phyloP scores from a whole-genome alignment of 805 yeast genomes.

The Ogataea naganishii region DNA sequence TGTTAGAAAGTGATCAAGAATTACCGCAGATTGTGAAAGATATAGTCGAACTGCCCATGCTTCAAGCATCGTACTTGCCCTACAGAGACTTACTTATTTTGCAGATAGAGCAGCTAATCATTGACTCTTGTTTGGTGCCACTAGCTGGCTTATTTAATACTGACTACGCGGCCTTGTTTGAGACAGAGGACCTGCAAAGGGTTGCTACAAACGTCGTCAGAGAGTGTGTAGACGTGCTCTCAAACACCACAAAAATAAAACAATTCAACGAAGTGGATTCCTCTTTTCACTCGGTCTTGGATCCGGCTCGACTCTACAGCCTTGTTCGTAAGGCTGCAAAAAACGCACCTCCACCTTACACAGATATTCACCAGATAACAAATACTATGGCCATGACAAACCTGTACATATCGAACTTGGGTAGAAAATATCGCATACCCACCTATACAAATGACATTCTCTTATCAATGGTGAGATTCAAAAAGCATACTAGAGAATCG shows the following conservation, averaged over 20 bases:
- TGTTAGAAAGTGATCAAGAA: conserved; percentile 8
- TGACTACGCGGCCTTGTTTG: conserved; percentile 1
- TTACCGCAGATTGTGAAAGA: conserved; percentile 8
- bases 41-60: conserved; percentile 7
- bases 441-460: too few relatives aligned
- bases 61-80: conserved; percentile 12
- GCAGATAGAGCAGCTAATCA: conserved; percentile 14
- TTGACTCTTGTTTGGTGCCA: conserved; percentile 15
- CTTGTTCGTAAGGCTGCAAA: conserved; percentile 5
- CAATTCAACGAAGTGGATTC: conserved; percentile 8
- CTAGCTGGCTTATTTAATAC: conserved; percentile 6
- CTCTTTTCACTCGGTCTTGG: conserved; percentile 7
- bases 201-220: conserved; percentile 6
- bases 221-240: conserved; percentile 9
- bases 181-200: conserved; percentile 3
- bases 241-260: conserved; percentile 3
- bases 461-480: too few relatives aligned
- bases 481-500: too few relatives aligned
- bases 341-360: too few relatives aligned
- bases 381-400: too few relatives aligned
- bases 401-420: too few relatives aligned
- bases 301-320: conserved; percentile 8
- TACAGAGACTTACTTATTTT: conserved; percentile 10
- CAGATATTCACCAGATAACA: too few relatives aligned
- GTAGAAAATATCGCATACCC: too few relatives aligned